A percentile compares a stretch with the other conserved stretches of the same genome.
phyloP scores from a whole-genome alignment of 768 basidiomycete genomes.

The Leccinum variicolor region DNA sequence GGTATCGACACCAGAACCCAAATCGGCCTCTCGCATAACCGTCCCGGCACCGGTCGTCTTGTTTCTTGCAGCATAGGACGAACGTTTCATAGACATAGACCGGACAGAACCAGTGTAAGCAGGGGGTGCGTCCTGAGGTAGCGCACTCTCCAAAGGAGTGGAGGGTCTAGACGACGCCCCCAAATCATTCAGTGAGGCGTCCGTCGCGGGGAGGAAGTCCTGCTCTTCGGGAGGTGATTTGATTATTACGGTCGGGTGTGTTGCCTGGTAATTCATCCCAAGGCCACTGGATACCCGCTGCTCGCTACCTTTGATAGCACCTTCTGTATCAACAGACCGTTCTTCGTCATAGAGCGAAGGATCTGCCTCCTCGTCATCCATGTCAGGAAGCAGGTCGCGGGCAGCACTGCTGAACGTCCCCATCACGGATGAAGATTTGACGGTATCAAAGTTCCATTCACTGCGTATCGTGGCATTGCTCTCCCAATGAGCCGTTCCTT shows the following conservation, averaged over 20 bases:
- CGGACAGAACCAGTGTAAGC: conserved; percentile 71
- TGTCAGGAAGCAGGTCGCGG: conserved; percentile 62
- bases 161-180: conserved; percentile 34
- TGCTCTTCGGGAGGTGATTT: conserved; percentile 41
- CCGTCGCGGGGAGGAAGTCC: conserved; percentile 38
- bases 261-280: conserved; percentile 51
- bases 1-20: conserved; percentile 87
- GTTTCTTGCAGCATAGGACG: conserved; percentile 77
- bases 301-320: conserved; percentile 65
- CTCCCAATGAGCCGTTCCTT: conserved; percentile 66
- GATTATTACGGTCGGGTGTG: conserved; percentile 73
- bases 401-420: conserved; percentile 74
- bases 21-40: conserved; percentile 72
- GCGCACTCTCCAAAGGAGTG: conserved; percentile 31
- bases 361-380: conserved; percentile 51
- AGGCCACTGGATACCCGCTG: conserved; percentile 37
- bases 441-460: conserved; percentile 95
- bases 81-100: conserved; percentile 53
- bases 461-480: conserved; percentile 73
- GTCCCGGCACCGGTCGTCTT: conserved; percentile 64
- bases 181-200: conserved; percentile 41
- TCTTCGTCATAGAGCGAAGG: conserved; percentile 39
- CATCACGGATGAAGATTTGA: conserved; percentile 69
- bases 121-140: conserved; percentile 60
- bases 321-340: conserved; percentile 58